A percentile compares a stretch with the other conserved stretches of the same genome.
These are phyloP conservation scores for Paratrimastix pyriformis DNA, from an alignment of 78 protist species.

Conservation along the genomic window DNA sequence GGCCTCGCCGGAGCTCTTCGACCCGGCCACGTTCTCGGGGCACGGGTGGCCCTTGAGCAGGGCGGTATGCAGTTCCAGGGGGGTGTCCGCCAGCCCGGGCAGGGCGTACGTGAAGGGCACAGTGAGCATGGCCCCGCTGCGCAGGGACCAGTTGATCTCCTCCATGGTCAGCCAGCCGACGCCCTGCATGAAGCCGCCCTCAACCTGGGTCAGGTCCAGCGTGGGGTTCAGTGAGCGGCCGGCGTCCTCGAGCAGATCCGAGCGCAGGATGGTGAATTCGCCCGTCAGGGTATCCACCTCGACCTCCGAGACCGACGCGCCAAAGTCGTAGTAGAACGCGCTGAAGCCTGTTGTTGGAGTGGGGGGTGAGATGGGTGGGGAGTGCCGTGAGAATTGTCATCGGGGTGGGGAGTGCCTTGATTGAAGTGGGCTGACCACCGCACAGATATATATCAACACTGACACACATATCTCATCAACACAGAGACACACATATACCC, in stretches of 20 bases:
- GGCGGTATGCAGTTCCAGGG: background rate
- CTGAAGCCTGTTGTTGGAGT: constrained; percentile 19
- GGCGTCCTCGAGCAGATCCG: constrained; percentile 85
- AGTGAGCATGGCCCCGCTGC: background rate
- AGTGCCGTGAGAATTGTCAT: too few relatives aligned
- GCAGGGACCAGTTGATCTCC: constrained; percentile 37
- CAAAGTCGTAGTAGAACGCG: constrained; percentile 65
- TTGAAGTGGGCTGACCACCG: too few relatives aligned
- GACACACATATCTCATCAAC: background rate
- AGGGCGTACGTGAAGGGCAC: constrained; percentile 19
- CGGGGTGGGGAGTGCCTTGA: too few relatives aligned
- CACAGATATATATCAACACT: too few relatives aligned
- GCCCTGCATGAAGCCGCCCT: constrained; percentile 83
- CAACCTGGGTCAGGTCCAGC: constrained; percentile 76
- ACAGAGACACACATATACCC: too few relatives aligned
- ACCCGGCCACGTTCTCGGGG: background rate
- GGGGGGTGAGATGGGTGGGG: background rate
- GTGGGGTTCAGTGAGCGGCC: constrained; percentile 83
- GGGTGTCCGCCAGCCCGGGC: constrained; percentile 10
- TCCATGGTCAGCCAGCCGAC: constrained; percentile 74
- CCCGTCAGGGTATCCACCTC: constrained; percentile 85
- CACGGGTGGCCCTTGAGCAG: background rate
- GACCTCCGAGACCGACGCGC: constrained; percentile 72
- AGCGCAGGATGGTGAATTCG: constrained; percentile 41
- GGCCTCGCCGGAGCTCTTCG: constrained; percentile 28